These are phyloP conservation scores for Fusarium avenaceum DNA, from an alignment of 2,329 filamentous ascomycete genomes.

Conservation along the genomic window DNA sequence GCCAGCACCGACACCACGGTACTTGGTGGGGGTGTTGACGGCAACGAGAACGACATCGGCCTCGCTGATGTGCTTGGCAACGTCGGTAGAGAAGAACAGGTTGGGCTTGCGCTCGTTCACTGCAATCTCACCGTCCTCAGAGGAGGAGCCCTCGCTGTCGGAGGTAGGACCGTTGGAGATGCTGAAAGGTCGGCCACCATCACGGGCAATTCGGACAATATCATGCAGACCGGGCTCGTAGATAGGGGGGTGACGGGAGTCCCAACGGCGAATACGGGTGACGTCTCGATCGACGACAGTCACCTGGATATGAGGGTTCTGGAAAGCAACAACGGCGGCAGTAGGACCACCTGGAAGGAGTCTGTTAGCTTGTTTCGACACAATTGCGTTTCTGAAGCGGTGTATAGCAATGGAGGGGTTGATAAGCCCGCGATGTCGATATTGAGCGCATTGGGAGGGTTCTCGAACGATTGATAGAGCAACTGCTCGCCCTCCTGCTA, in stretches of 20 bases:
- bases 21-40: slow-evolving; percentile 85
- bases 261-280: slow-evolving; percentile 77
- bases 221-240: slow-evolving; percentile 80
- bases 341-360: slow-evolving; percentile 74
- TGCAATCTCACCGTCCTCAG: slow-evolving; percentile 51
- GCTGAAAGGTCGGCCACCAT: slow-evolving; percentile 64
- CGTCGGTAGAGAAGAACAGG: slow-evolving; percentile 79
- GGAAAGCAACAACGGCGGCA: slow-evolving; percentile 78
- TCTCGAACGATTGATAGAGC: not conserved
- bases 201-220: slow-evolving; percentile 74
- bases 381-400: slow-evolving; percentile 25
- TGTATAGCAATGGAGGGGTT: slow-evolving; percentile 7
- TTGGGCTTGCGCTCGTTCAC: slow-evolving; percentile 69
- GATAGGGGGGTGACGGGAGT: slow-evolving; percentile 79
- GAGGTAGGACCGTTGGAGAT: slow-evolving; percentile 57
- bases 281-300: slow-evolving; percentile 81
- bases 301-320: slow-evolving; percentile 78
- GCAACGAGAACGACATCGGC: slow-evolving; percentile 82
- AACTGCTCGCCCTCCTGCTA: slow-evolving; percentile 3
- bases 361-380: slow-evolving; percentile 30
- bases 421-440: slow-evolving; percentile 29
- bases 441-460: slow-evolving; percentile 7
- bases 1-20: slow-evolving; percentile 75
- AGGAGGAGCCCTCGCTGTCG: slow-evolving; percentile 51
- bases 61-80: slow-evolving; percentile 70